Evolutionary conservation across 352 stramenopile genomes (phyloP).

Genomic region (Phytophthora litchii): DNA sequence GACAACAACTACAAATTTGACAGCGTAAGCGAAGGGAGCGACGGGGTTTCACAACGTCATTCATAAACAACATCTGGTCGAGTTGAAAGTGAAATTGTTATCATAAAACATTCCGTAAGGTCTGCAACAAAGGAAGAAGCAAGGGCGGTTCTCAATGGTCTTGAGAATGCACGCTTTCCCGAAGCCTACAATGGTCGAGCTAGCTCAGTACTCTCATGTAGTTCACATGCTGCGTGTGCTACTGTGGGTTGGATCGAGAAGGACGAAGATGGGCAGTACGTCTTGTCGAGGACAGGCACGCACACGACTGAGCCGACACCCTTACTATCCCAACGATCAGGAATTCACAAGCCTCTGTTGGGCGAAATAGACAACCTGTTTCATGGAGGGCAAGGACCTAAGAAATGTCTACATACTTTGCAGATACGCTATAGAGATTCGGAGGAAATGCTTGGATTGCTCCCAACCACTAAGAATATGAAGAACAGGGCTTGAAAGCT

Average conservation of each 20-base stretch:
- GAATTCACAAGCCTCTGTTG: conserved; percentile 11
- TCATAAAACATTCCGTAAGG: neutral
- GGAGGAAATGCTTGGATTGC: no score
- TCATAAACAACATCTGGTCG: no score
- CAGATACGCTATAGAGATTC: no score
- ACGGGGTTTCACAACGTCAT: no score
- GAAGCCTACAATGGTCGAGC: neutral
- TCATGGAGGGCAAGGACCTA: no score
- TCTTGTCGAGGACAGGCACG: neutral
- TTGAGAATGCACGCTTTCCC: neutral
- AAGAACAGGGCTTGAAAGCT: no score
- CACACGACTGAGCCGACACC: neutral
- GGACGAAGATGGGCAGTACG: neutral
- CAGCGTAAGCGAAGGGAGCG: no score
- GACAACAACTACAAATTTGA: no score
- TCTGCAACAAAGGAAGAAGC: neutral
- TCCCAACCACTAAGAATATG: no score
- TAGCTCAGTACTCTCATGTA: conserved; percentile 1
- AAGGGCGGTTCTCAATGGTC: neutral
- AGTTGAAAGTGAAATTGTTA: no score
- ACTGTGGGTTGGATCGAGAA: neutral
- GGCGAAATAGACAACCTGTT: no score
- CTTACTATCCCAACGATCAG: neutral
- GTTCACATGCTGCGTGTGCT: conserved; percentile 1
- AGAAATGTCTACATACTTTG: no score